These are phyloP conservation scores for Camelina hispida DNA, from an alignment of 345 rosid species.

Conservation along the genomic window DNA sequence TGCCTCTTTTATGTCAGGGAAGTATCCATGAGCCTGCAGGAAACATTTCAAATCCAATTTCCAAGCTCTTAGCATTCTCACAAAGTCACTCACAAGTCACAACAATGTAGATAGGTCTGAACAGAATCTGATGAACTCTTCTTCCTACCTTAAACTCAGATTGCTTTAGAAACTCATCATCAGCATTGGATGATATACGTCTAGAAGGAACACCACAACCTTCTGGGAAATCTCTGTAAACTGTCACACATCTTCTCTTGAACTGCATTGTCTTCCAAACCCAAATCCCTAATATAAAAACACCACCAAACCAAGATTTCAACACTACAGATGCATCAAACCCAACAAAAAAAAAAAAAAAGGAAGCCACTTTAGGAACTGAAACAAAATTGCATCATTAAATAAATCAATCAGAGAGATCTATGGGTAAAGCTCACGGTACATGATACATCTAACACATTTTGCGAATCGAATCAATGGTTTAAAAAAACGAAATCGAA, in stretches of 20 bases:
- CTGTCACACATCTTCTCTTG: slow-evolving; percentile 19
- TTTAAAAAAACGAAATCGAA: neutral
- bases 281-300: neutral
- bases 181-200: neutral
- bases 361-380: neutral
- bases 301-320: neutral
- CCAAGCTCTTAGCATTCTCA: neutral
- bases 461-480: neutral
- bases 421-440: neutral
- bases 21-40: neutral
- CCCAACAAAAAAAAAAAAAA: neutral
- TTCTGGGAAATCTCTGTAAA: slow-evolving; percentile 17
- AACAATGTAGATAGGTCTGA: too few species aligned
- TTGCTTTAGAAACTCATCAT: neutral
- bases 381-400: neutral
- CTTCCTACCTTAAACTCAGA: slow-evolving; percentile 9
- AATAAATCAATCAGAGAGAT: neutral
- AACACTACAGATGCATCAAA: neutral
- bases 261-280: neutral
- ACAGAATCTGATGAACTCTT: too few species aligned
- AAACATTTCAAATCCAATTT: slow-evolving; percentile 2
- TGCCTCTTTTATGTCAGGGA: neutral
- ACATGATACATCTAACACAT: neutral
- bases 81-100: neutral
- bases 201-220: slow-evolving; percentile 29